A percentile compares a stretch with the other conserved stretches of the same genome.
phyloP scores from a whole-genome alignment of 257 asterid species.

The Nicotiana benthamiana region DNA sequence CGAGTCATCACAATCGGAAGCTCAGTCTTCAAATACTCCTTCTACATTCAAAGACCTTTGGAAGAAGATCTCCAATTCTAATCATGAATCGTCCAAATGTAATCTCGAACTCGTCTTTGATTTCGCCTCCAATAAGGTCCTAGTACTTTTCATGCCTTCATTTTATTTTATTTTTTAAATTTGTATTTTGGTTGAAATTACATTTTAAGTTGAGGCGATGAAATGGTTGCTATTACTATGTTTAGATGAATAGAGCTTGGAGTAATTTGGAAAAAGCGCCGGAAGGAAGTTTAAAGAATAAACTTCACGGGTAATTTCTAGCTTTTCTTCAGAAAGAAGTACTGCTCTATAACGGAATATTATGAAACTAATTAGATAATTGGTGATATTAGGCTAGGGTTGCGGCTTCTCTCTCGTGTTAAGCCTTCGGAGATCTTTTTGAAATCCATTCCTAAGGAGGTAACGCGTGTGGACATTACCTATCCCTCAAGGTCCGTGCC shows the following conservation, averaged over 20 bases:
- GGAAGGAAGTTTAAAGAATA: conserved; percentile 65
- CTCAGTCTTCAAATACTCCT: conserved; percentile 52
- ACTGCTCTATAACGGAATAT: background rate
- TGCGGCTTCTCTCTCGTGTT: conserved; percentile 75
- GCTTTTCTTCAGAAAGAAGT: background rate
- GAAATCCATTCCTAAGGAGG: conserved; percentile 87
- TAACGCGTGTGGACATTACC: conserved; percentile 46
- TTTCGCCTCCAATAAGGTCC: conserved; percentile 70
- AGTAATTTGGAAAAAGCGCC: conserved; percentile 78
- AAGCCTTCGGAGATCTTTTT: conserved; percentile 89
- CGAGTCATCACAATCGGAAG: conserved; percentile 38
- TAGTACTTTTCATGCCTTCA: background rate
- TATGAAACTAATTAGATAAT: background rate
- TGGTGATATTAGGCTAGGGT: conserved; percentile 53
- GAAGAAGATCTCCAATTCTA: conserved; percentile 28
- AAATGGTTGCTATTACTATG: background rate
- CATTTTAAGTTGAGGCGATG: background rate
- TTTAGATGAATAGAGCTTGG: conserved; percentile 90
- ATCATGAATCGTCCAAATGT: conserved; percentile 21
- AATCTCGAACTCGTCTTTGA: conserved; percentile 61
- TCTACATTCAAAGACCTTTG: conserved; percentile 67
- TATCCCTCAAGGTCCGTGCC: conserved; percentile 63
- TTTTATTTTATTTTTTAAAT: background rate
- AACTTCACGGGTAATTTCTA: conserved; percentile 61
- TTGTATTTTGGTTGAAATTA: background rate